Evolutionary conservation across 768 basidiomycete genomes (phyloP).

Genomic region (Hortiboletus flavorubellus): DNA sequence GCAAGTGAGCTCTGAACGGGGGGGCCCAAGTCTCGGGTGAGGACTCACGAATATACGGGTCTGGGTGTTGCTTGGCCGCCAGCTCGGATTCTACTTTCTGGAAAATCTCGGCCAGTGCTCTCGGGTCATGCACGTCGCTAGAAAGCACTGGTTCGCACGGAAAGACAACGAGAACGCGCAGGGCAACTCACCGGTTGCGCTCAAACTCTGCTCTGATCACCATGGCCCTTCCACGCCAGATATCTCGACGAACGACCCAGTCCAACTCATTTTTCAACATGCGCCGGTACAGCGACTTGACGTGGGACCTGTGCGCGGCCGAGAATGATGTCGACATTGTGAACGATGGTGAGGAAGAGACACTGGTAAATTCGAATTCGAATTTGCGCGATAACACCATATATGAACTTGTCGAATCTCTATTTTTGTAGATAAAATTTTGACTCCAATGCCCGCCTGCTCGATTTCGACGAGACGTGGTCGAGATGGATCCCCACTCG

Average conservation of each 20-base stretch:
- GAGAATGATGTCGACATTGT: constrained; percentile 64
- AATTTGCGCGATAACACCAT: constrained; percentile 16
- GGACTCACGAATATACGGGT: constrained; percentile 87
- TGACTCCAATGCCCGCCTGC: background rate
- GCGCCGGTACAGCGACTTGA: constrained; percentile 89
- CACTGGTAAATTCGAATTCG: background rate
- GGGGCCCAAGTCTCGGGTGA: background rate
- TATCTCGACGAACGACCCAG: constrained; percentile 83
- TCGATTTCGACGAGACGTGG: background rate
- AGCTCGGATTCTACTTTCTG: constrained; percentile 77
- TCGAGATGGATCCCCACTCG: constrained; percentile 74
- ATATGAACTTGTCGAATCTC: constrained; percentile 8
- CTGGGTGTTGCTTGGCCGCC: constrained; percentile 71
- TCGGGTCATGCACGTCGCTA: constrained; percentile 82
- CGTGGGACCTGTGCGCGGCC: constrained; percentile 73
- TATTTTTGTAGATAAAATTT: constrained; percentile 1
- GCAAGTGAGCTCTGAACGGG: constrained; percentile 1
- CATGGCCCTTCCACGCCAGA: constrained; percentile 84
- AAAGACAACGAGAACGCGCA: constrained; percentile 12
- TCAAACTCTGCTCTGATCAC: constrained; percentile 92
- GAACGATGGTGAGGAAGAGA: constrained; percentile 6
- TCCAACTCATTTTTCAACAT: constrained; percentile 83
- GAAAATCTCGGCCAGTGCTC: constrained; percentile 73
- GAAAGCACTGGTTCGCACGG: background rate
- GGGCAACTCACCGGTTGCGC: constrained; percentile 64